Conservation (phyloP, 768 basidiomycete species). For the Coprinopsis cinerea region DNA sequence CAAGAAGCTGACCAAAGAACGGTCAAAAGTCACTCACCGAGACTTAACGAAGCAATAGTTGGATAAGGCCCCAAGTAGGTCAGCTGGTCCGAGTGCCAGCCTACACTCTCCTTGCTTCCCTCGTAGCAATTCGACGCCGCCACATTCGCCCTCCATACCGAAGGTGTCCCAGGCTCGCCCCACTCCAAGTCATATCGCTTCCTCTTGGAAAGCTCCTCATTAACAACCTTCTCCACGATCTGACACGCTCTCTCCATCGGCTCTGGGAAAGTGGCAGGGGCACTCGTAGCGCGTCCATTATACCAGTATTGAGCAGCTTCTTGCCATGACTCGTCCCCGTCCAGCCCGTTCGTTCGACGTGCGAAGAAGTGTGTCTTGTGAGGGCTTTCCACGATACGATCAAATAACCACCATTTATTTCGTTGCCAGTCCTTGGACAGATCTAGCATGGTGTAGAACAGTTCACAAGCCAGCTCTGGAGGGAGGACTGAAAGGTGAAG, state of each 20-base stretch:
- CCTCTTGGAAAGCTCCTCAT: conserved; percentile 60
- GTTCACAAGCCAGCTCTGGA: conserved; percentile 63
- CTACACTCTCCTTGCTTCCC: conserved; percentile 77
- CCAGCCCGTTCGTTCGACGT: conserved; percentile 40
- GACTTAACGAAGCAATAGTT: conserved; percentile 79
- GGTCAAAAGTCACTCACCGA: conserved; percentile 46
- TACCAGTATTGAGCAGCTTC: conserved; percentile 81
- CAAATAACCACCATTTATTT: conserved; percentile 84
- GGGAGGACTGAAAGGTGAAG: conserved; percentile 66
- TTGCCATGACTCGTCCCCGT: conserved; percentile 50
- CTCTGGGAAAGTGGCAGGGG: conserved; percentile 52
- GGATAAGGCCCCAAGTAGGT: conserved; percentile 81
- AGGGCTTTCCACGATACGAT: conserved; percentile 76
- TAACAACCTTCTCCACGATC: conserved; percentile 65
- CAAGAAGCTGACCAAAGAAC: background rate
- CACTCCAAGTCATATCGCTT: conserved; percentile 63
- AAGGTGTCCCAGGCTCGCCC: conserved; percentile 23
- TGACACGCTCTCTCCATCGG: conserved; percentile 77
- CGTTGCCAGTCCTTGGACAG: conserved; percentile 57
- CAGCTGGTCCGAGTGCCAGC: conserved; percentile 76
- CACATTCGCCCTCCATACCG: conserved; percentile 72
- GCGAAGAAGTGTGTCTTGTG: conserved; percentile 79
- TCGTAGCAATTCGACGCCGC: conserved; percentile 83
- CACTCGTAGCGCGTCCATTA: conserved; percentile 60
- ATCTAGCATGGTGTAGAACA: conserved; percentile 70